These are phyloP conservation scores for Triangularia verruculosa DNA, from an alignment of 2,329 filamentous ascomycete genomes.

Conservation along the genomic window DNA sequence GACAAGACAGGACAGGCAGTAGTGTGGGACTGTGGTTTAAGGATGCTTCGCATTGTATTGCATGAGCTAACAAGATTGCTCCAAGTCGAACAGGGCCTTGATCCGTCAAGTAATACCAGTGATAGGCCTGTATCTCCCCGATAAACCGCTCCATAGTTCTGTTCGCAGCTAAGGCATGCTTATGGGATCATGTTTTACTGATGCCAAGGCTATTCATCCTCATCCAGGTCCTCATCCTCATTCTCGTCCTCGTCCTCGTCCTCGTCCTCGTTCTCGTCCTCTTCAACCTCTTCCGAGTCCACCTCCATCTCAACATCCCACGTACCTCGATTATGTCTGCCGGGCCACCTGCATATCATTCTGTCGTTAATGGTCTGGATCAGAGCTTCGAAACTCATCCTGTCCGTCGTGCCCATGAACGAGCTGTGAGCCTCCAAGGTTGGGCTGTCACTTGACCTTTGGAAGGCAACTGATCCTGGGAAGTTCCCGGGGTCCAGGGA, in stretches of 20 bases:
- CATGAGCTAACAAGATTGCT: no score
- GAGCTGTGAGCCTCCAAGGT: not conserved
- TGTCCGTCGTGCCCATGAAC: not conserved
- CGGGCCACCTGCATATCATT: not conserved
- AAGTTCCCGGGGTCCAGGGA: not conserved
- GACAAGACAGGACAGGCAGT: no score
- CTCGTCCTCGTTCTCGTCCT: constrained; percentile 21
- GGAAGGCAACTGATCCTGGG: not conserved
- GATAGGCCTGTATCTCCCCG: no score
- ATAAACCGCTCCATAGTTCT: no score
- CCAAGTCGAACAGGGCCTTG: no score
- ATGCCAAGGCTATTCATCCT: not conserved
- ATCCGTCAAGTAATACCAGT: no score
- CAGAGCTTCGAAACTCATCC: not conserved
- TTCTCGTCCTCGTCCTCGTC: constrained; percentile 20
- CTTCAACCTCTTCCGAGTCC: constrained; percentile 19
- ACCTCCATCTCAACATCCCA: constrained; percentile 20
- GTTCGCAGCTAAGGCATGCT: not conserved
- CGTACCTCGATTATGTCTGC: not conserved
- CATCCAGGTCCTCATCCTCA: constrained; percentile 23
- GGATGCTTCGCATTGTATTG: no score
- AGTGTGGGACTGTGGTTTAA: no score
- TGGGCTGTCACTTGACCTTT: no score
- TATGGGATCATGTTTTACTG: no score
- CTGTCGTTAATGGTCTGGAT: not conserved